A percentile compares a stretch with the other conserved stretches of the same genome.
Conservation (phyloP, 768 basidiomycete species). For the Dendrothele bispora region DNA sequence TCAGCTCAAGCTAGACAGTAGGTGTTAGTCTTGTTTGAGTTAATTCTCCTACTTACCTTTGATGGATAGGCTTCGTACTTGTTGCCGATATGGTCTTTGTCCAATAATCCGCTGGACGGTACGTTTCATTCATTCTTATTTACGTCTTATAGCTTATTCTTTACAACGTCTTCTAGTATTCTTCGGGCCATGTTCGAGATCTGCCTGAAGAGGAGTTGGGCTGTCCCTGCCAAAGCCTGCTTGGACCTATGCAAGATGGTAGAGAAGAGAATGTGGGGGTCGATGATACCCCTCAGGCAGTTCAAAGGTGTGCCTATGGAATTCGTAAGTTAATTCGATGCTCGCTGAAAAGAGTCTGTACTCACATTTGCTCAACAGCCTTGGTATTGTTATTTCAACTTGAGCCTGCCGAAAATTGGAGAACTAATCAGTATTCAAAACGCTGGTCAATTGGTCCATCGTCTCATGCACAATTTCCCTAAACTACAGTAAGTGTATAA, state of each 20-base stretch:
- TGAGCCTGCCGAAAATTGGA: constrained; percentile 89
- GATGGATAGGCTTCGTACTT: constrained; percentile 76
- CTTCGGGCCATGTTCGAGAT: constrained; percentile 97
- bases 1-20: constrained; percentile 86
- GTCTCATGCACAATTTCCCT: constrained; percentile 94
- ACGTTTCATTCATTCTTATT: neutral
- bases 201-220: constrained; percentile 96
- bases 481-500: constrained; percentile 70
- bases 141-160: constrained; percentile 10
- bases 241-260: constrained; percentile 97
- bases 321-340: constrained; percentile 60
- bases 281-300: constrained; percentile 95
- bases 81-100: constrained; percentile 95
- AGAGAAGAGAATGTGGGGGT: constrained; percentile 90
- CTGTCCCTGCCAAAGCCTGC: constrained; percentile 86
- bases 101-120: constrained; percentile 94
- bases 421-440: constrained; percentile 94
- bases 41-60: neutral
- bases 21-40: constrained; percentile 8
- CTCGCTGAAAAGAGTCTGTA: neutral
- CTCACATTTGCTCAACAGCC: constrained; percentile 46
- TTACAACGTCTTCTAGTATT: constrained; percentile 53
- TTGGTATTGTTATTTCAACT: constrained; percentile 96
- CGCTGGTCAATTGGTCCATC: constrained; percentile 88
- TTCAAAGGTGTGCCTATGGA: constrained; percentile 89